Conservation (phyloP, 2,329 filamentous ascomycete genomes). For the Beauveria bassiana region DNA sequence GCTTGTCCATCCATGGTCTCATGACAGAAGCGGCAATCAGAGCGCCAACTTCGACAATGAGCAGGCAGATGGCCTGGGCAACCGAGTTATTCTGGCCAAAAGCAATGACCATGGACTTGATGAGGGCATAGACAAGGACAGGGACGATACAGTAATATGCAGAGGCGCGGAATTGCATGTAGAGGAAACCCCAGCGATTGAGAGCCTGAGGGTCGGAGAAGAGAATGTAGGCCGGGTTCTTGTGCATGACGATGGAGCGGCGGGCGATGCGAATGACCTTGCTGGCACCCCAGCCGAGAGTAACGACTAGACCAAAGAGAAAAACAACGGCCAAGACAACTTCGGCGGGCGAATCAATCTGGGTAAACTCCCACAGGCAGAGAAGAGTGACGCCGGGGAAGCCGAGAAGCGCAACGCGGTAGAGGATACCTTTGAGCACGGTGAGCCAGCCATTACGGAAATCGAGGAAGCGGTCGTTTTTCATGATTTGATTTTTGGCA, state of each 20-base stretch:
- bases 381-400: constrained; percentile 87
- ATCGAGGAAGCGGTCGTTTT: constrained; percentile 78
- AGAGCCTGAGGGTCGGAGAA: constrained; percentile 91
- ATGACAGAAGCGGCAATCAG: constrained; percentile 73
- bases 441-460: constrained; percentile 94
- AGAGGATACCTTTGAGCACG: constrained; percentile 87
- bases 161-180: constrained; percentile 92
- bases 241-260: constrained; percentile 83
- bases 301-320: constrained; percentile 69
- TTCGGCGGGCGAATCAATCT: constrained; percentile 75
- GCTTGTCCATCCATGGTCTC: constrained; percentile 99
- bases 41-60: constrained; percentile 73
- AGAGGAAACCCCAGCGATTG: constrained; percentile 98
- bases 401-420: constrained; percentile 82
- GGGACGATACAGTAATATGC: constrained; percentile 94
- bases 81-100: constrained; percentile 64
- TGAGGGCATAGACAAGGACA: constrained; percentile 65
- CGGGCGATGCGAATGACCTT: constrained; percentile 88
- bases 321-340: constrained; percentile 85
- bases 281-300: constrained; percentile 76
- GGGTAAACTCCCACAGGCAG: constrained; percentile 88
- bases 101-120: constrained; percentile 86
- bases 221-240: constrained; percentile 93
- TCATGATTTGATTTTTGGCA: constrained; percentile 69
- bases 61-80: constrained; percentile 74